A percentile compares a stretch with the other conserved stretches of the same genome.
Evolutionary conservation across 805 yeast genomes (phyloP).

Genomic region (Ogataea pini): DNA sequence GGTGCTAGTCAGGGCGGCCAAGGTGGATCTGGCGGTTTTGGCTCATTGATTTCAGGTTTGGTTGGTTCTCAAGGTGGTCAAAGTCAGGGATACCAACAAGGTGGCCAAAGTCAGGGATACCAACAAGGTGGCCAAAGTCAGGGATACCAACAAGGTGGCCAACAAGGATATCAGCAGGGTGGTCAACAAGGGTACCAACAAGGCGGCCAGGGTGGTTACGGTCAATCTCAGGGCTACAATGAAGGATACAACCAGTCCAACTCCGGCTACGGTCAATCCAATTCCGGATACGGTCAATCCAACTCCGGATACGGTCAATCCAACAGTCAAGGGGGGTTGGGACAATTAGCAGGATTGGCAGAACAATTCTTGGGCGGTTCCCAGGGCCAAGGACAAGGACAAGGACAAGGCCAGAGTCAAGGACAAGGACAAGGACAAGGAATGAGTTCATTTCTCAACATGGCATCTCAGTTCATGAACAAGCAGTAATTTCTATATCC

Average conservation of each 20-base stretch:
- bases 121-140: slow-evolving; percentile 10
- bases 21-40: slow-evolving; percentile 21
- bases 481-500: neutral
- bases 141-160: slow-evolving; percentile 5
- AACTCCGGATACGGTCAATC: slow-evolving; percentile 2
- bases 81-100: neutral
- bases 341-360: slow-evolving; percentile 4
- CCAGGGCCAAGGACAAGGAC: slow-evolving; percentile 15
- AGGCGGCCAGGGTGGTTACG: slow-evolving; percentile 18
- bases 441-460: slow-evolving; percentile 3
- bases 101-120: too few species aligned
- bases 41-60: slow-evolving; percentile 23
- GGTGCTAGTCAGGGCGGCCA: slow-evolving; percentile 13
- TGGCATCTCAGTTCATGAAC: slow-evolving; percentile 10
- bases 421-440: slow-evolving; percentile 4
- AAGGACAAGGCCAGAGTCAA: slow-evolving; percentile 3
- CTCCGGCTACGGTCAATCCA: slow-evolving; percentile 6
- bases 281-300: neutral
- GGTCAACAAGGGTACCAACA: slow-evolving; percentile 5
- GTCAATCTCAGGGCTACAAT: slow-evolving; percentile 12
- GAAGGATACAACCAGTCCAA: neutral
- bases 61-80: slow-evolving; percentile 15
- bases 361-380: slow-evolving; percentile 4
- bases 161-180: slow-evolving; percentile 5
- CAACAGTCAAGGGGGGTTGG: slow-evolving; percentile 3